A percentile compares a stretch with the other conserved stretches of the same genome.
These are phyloP conservation scores for Jamesozyma rosinii DNA, from an alignment of 805 yeast genomes.

Conservation along the genomic window DNA sequence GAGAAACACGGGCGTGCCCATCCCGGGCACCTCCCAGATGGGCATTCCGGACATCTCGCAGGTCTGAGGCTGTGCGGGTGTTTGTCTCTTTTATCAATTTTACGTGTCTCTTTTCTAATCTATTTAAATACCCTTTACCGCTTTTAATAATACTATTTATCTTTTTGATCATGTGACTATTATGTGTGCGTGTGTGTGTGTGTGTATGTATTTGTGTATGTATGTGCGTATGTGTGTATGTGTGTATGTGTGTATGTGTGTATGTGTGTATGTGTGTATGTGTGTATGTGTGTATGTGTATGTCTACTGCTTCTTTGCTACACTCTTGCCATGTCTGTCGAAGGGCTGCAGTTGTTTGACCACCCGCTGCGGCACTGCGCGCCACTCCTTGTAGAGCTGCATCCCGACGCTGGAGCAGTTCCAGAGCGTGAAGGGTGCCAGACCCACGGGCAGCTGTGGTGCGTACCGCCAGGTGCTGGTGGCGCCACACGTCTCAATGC, in stretches of 20 bases:
- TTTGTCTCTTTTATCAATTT: no score
- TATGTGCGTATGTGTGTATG: no score
- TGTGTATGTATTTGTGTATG: no score
- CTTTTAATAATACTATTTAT: no score
- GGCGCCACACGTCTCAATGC: conserved; percentile 25
- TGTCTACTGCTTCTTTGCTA: neutral
- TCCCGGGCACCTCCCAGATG: neutral
- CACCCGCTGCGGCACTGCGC: conserved; percentile 19
- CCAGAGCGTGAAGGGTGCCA: conserved; percentile 25
- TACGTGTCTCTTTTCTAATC: no score
- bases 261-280: neutral
- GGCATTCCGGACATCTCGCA: conserved; percentile 42
- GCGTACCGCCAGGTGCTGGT: conserved; percentile 27
- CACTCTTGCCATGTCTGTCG: conserved; percentile 6
- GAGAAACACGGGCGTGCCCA: neutral
- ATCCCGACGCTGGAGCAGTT: conserved; percentile 24
- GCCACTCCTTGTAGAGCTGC: conserved; percentile 29
- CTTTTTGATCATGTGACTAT: no score
- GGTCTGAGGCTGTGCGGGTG: no score
- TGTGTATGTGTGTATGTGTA: neutral
- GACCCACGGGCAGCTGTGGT: conserved; percentile 18
- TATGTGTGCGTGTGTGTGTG: no score
- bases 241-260: no score
- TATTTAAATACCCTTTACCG: no score
- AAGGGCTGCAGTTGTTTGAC: conserved; percentile 23